Base-by-base conservation (phyloP, 2,329 filamentous ascomycete species). In the Tolypocladium paradoxum region DNA sequence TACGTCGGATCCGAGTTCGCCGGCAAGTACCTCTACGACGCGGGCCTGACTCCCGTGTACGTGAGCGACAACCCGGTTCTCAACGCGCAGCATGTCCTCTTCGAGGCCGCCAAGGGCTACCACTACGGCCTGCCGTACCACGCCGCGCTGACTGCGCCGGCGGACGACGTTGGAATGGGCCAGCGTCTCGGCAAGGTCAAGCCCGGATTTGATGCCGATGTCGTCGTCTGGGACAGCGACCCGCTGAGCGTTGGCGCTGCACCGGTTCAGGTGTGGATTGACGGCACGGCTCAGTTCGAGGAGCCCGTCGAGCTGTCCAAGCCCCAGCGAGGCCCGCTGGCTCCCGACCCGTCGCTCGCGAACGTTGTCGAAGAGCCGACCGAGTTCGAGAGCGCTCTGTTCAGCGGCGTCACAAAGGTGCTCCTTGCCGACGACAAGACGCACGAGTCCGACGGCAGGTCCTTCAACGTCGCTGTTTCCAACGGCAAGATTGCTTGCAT, bases 61-160 rank as follows among this genome's bases (percentile, higher is more conserved):
- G 83, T 87, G n/a, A 83, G 78, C 55, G 83, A 87, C 62, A 88
- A 87, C 62, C 84, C 84, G 0, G 83, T 86, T 0, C 66, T 86
- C 52, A 87, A 86, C 58, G 83, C 83, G 1, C 84, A 87, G 64
- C 83, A 87, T 57, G 82, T 87, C 3, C 70, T 87, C 1, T 84
- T 85, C 48, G 84, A 83, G 61, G 80, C 80, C 9, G 80, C 78
- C 49, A 82, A 82, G 65, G 77, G 68, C 2, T 79, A 79, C 59
- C 76, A 76, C 49, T 84, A 81, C 56, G 81, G 81, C 1, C 69
- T 84, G 53, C 78, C 81, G 0, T 83, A 83, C 58, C 79, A 84
- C 53, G 78, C 72, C 3, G 81, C 81, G 1, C 63, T 84, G 0
- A 76, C 76, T 0, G 77, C 78, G 0, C 80, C 82, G 0, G 81